phyloP scores from a whole-genome alignment of 768 basidiomycete species.

The Boletellus ananiceps region DNA sequence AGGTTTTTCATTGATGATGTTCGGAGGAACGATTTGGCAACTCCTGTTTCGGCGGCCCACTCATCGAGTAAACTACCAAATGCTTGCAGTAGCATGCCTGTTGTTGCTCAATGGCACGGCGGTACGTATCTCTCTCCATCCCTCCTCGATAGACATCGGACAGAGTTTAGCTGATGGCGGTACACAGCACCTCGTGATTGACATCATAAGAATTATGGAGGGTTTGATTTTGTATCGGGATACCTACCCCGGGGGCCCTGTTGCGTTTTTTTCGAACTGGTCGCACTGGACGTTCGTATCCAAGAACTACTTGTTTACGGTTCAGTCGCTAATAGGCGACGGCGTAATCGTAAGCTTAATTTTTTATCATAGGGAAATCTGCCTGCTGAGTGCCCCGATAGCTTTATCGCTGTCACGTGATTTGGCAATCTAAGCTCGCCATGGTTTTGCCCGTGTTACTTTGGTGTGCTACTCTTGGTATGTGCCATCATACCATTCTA shows the following conservation, averaged over 20 bases:
- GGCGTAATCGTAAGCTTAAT: constrained; percentile 4
- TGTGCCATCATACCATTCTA: neutral
- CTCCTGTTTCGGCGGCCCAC: constrained; percentile 10
- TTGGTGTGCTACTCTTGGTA: constrained; percentile 4
- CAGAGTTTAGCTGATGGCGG: neutral
- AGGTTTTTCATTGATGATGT: constrained; percentile 36
- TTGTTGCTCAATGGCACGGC: constrained; percentile 24
- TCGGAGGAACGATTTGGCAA: constrained; percentile 25
- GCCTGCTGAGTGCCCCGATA: neutral
- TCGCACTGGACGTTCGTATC: constrained; percentile 11
- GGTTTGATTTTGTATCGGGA: constrained; percentile 23
- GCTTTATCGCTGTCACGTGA: constrained; percentile 11
- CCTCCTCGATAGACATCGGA: no score
- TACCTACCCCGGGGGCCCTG: constrained; percentile 20
- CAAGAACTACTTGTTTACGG: neutral
- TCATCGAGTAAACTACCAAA: constrained; percentile 11
- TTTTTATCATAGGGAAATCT: neutral
- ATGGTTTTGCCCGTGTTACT: constrained; percentile 6
- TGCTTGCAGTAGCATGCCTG: constrained; percentile 18
- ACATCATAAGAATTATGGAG: constrained; percentile 18
- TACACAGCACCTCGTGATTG: constrained; percentile 20
- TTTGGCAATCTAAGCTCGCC: constrained; percentile 3
- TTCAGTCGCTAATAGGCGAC: constrained; percentile 7
- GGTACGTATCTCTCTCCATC: constrained; percentile 8
- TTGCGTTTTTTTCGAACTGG: constrained; percentile 18